These are phyloP conservation scores for Heliamphora pulchella DNA, from an alignment of 179 eudicot species.

Conservation along the genomic window DNA sequence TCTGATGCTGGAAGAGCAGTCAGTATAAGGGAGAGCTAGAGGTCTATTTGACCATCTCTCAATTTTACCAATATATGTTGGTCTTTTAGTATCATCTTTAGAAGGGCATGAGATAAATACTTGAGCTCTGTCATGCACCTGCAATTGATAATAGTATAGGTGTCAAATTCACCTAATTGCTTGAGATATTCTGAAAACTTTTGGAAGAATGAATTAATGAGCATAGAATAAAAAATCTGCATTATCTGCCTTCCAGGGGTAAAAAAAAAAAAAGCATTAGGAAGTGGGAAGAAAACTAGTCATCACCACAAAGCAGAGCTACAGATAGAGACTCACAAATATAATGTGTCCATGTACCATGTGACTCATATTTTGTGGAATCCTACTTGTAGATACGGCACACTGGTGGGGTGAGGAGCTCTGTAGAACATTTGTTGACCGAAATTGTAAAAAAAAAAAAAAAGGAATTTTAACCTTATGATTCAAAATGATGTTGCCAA, in stretches of 20 bases:
- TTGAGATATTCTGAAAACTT: slow-evolving; percentile 2
- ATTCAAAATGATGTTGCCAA: background rate
- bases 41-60: slow-evolving; percentile 76
- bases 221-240: background rate
- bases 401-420: background rate
- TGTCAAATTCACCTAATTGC: background rate
- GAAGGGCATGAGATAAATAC: slow-evolving; percentile 62
- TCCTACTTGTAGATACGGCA: background rate
- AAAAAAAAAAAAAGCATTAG: background rate
- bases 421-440: background rate
- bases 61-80: slow-evolving; percentile 51
- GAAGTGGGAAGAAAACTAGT: background rate
- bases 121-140: slow-evolving; percentile 98
- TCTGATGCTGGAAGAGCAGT: slow-evolving; percentile 47
- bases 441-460: background rate
- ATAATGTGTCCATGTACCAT: background rate
- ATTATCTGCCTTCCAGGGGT: background rate
- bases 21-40: slow-evolving; percentile 48
- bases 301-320: background rate
- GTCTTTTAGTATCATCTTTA: slow-evolving; percentile 35
- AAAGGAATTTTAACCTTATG: background rate
- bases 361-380: background rate
- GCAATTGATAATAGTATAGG: slow-evolving; percentile 17
- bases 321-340: background rate
- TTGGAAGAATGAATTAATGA: background rate